Conservation (phyloP, 2,329 filamentous ascomycete genomes). For the Botryotinia calthae region DNA sequence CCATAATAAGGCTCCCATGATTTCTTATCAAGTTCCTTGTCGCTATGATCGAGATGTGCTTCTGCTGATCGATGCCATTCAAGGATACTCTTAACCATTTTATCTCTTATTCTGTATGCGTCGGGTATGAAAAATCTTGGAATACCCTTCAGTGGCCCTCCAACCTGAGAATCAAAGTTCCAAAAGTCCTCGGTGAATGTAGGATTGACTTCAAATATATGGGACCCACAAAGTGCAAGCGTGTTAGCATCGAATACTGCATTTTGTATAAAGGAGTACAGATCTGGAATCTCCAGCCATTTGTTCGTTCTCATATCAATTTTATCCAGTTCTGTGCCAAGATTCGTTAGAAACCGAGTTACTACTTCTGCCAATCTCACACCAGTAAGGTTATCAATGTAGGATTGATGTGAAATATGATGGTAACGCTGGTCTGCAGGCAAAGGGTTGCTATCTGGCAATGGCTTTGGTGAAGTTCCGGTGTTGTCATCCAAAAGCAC, state of each 20-base stretch:
- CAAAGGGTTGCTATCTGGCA: slow-evolving; percentile 22
- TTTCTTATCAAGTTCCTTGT: slow-evolving; percentile 22
- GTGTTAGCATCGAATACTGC: slow-evolving; percentile 34
- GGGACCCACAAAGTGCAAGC: slow-evolving; percentile 34
- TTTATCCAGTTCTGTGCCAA: slow-evolving; percentile 20
- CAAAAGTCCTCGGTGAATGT: slow-evolving; percentile 35
- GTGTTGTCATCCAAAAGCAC: slow-evolving; percentile 24
- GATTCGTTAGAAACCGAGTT: slow-evolving; percentile 19
- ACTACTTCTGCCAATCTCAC: slow-evolving; percentile 23
- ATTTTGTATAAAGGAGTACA: slow-evolving; percentile 33
- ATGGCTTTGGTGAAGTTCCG: slow-evolving; percentile 23
- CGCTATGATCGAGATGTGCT: slow-evolving; percentile 23
- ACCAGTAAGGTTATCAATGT: slow-evolving; percentile 25
- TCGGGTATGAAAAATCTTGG: slow-evolving; percentile 35
- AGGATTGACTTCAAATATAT: slow-evolving; percentile 33
- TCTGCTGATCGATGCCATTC: slow-evolving; percentile 34
- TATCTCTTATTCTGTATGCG: slow-evolving; percentile 30
- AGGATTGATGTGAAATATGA: slow-evolving; percentile 22
- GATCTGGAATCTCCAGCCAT: slow-evolving; percentile 31
- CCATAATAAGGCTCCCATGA: slow-evolving; percentile 38
- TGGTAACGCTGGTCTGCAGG: slow-evolving; percentile 26
- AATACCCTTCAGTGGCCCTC: slow-evolving; percentile 29
- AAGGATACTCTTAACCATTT: slow-evolving; percentile 28
- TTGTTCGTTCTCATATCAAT: slow-evolving; percentile 21
- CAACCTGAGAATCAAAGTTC: slow-evolving; percentile 33